These are phyloP conservation scores for Aspergillus latus DNA, from an alignment of 2,329 filamentous ascomycete species.

Conservation along the genomic window DNA sequence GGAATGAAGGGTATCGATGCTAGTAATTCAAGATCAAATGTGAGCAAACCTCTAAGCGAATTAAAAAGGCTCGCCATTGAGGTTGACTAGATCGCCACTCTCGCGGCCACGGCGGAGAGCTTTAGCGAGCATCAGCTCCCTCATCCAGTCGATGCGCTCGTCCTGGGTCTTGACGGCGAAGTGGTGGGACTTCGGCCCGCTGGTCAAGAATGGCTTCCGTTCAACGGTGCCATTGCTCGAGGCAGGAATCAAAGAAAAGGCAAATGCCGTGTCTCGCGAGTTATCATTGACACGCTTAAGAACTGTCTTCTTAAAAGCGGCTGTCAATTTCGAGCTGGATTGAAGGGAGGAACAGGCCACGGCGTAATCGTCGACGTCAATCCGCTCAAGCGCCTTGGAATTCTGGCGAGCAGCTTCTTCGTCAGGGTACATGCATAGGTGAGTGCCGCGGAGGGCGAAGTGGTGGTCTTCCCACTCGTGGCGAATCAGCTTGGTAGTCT, in stretches of 20 bases:
- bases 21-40: neutral
- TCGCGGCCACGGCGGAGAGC: constrained; percentile 36
- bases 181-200: constrained; percentile 81
- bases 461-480: constrained; percentile 93
- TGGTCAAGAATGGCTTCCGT: constrained; percentile 28
- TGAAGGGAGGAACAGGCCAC: constrained; percentile 68
- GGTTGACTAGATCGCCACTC: constrained; percentile 60
- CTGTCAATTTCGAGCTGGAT: constrained; percentile 75
- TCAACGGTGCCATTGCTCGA: constrained; percentile 39
- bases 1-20: constrained; percentile 20
- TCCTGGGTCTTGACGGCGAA: constrained; percentile 86
- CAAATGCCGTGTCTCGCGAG: constrained; percentile 33
- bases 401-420: constrained; percentile 23
- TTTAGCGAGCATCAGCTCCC: constrained; percentile 49
- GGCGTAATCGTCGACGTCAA: constrained; percentile 58
- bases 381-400: constrained; percentile 68
- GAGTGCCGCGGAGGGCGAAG: constrained; percentile 76
- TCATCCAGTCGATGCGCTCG: constrained; percentile 86
- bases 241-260: constrained; percentile 45
- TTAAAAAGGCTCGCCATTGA: constrained; percentile 52
- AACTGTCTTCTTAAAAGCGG: constrained; percentile 69
- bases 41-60: neutral
- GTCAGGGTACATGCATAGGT: constrained; percentile 31
- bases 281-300: constrained; percentile 37
- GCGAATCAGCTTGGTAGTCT: constrained; percentile 72